These are phyloP conservation scores for Abelmoschus esculentus DNA, from an alignment of 345 rosid genomes.

Conservation along the genomic window DNA sequence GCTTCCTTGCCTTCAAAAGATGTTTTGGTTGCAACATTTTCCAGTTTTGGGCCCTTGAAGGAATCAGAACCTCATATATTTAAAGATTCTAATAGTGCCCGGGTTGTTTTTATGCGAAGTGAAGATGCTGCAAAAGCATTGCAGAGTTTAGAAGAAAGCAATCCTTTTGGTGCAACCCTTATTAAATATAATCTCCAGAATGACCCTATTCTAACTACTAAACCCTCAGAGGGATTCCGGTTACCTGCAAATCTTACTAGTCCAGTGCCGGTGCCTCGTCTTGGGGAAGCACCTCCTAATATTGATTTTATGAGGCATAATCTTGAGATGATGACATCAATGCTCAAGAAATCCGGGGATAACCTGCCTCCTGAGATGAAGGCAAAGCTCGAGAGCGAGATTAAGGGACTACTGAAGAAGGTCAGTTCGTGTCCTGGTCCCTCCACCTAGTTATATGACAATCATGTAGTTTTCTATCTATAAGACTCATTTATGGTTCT, in stretches of 20 bases:
- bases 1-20: slow-evolving; percentile 61
- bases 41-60: slow-evolving; percentile 62
- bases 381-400: slow-evolving; percentile 66
- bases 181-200: slow-evolving; percentile 36
- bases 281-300: slow-evolving; percentile 34
- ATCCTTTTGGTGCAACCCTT: slow-evolving; percentile 49
- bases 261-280: slow-evolving; percentile 20
- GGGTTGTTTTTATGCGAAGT: slow-evolving; percentile 45
- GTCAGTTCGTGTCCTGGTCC: slow-evolving; percentile 59
- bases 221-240: slow-evolving; percentile 7
- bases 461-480: not conserved
- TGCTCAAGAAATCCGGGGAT: slow-evolving; percentile 78
- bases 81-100: slow-evolving; percentile 41
- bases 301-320: slow-evolving; percentile 69
- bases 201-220: slow-evolving; percentile 10
- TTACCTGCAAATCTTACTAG: slow-evolving; percentile 26
- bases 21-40: slow-evolving; percentile 39
- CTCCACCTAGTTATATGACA: slow-evolving; percentile 23
- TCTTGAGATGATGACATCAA: slow-evolving; percentile 82
- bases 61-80: slow-evolving; percentile 41
- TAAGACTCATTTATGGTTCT: not conserved
- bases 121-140: slow-evolving; percentile 54
- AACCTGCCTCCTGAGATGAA: slow-evolving; percentile 67
- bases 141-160: slow-evolving; percentile 46
- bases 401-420: slow-evolving; percentile 61